These are phyloP conservation scores for Microdochium bolleyi DNA, from an alignment of 2,329 filamentous ascomycete genomes.

Conservation along the genomic window DNA sequence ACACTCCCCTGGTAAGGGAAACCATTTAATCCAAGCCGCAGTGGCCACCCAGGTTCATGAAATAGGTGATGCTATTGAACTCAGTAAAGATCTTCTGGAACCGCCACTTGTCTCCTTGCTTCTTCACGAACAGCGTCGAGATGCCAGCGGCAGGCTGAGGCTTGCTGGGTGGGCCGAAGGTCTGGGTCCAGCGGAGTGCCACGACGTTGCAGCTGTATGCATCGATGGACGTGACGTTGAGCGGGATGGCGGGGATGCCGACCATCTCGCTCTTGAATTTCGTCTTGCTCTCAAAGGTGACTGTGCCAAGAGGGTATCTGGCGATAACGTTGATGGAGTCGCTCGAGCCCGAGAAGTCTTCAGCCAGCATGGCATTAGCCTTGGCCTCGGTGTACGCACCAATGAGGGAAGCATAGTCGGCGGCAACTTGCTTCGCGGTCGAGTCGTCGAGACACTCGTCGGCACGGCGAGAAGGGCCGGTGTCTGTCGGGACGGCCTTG, in stretches of 20 bases:
- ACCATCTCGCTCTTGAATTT: conserved; percentile 17
- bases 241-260: conserved; percentile 19
- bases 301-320: conserved; percentile 16
- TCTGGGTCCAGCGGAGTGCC: conserved; percentile 21
- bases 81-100: conserved; percentile 21
- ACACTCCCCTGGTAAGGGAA: too few species aligned
- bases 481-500: too few species aligned
- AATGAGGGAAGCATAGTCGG: conserved; percentile 6
- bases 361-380: conserved; percentile 10
- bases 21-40: conserved; percentile 1
- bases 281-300: conserved; percentile 20
- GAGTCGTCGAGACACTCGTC: background rate
- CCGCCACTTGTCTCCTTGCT: conserved; percentile 16
- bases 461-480: background rate
- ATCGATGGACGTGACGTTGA: conserved; percentile 14
- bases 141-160: conserved; percentile 18
- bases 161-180: conserved; percentile 9
- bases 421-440: conserved; percentile 1
- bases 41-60: conserved; percentile 13
- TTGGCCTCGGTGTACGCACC: conserved; percentile 4
- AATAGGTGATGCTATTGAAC: conserved; percentile 22
- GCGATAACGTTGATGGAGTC: conserved; percentile 23
- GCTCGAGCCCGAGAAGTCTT: conserved; percentile 20
- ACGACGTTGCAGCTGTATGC: conserved; percentile 20
- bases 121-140: conserved; percentile 15